Percentiles rank a stretch among this genome's conserved stretches.
Evolutionary conservation across 1,139 yeast genomes (phyloP).

Genomic region (Casaregolazyma suthepensis): DNA sequence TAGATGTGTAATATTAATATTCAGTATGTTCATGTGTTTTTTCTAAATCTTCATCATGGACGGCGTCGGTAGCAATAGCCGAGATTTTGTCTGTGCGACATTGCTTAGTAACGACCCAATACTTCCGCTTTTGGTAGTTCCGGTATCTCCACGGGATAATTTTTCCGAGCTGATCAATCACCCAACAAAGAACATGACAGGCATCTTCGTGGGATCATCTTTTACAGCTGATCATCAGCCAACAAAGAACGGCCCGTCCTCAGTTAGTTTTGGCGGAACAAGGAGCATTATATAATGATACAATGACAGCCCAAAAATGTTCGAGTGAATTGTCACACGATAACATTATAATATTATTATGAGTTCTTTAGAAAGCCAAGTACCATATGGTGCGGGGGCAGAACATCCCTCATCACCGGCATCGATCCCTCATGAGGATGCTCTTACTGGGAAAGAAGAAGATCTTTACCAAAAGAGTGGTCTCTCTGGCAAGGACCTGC

Average conservation of each 20-base stretch:
- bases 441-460: background rate
- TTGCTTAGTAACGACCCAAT: background rate
- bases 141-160: background rate
- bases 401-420: background rate
- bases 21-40: background rate
- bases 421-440: background rate
- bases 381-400: background rate
- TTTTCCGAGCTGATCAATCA: background rate
- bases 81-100: background rate
- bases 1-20: no score
- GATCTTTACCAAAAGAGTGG: background rate
- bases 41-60: background rate
- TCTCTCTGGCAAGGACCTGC: background rate
- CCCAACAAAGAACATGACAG: background rate
- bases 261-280: background rate
- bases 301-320: background rate
- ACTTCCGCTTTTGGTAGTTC: background rate
- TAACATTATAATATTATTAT: constrained; percentile 18
- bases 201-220: background rate
- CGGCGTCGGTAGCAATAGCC: background rate
- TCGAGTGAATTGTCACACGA: background rate
- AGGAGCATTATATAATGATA: background rate
- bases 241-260: background rate
- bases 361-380: background rate
- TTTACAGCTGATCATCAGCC: background rate